phyloP scores from a whole-genome alignment of 2,329 filamentous ascomycete genomes.

The Penicillium sp. region DNA sequence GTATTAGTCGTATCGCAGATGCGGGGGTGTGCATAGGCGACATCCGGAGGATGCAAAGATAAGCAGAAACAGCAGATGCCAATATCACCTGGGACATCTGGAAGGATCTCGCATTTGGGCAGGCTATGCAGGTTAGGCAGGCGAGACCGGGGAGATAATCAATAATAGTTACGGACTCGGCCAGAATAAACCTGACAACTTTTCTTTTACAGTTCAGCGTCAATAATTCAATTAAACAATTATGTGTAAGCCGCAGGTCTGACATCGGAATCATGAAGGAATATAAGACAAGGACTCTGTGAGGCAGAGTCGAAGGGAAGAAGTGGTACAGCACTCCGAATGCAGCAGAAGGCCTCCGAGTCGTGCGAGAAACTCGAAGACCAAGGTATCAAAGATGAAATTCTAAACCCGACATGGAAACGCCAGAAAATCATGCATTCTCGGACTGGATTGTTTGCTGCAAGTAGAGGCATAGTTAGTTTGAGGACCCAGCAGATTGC shows the following conservation, averaged over 20 bases:
- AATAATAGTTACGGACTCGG: neutral
- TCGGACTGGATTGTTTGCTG: slow-evolving; percentile 47
- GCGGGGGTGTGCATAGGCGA: neutral
- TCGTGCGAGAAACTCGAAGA: slow-evolving; percentile 13
- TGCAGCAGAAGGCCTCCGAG: slow-evolving; percentile 20
- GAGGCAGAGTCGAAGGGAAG: slow-evolving; percentile 24
- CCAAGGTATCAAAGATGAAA: slow-evolving; percentile 30
- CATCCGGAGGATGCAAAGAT: neutral
- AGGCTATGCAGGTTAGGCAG: neutral
- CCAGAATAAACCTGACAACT: neutral
- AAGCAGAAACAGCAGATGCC: slow-evolving; percentile 2
- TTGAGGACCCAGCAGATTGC: slow-evolving; percentile 11
- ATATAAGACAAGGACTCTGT: slow-evolving; percentile 36
- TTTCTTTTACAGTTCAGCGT: slow-evolving; percentile 6
- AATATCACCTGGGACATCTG: neutral
- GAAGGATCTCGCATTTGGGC: neutral
- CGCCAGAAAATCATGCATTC: slow-evolving; percentile 38
- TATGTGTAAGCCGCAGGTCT: slow-evolving; percentile 27
- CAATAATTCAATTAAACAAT: slow-evolving; percentile 31
- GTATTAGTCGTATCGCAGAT: slow-evolving; percentile 1
- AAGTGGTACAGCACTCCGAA: slow-evolving; percentile 21
- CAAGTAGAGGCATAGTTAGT: neutral
- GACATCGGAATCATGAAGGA: slow-evolving; percentile 27
- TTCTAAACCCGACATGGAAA: slow-evolving; percentile 32
- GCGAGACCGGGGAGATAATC: neutral